phyloP scores from a whole-genome alignment of 768 basidiomycete genomes.

The Rhizopogon vulgaris region DNA sequence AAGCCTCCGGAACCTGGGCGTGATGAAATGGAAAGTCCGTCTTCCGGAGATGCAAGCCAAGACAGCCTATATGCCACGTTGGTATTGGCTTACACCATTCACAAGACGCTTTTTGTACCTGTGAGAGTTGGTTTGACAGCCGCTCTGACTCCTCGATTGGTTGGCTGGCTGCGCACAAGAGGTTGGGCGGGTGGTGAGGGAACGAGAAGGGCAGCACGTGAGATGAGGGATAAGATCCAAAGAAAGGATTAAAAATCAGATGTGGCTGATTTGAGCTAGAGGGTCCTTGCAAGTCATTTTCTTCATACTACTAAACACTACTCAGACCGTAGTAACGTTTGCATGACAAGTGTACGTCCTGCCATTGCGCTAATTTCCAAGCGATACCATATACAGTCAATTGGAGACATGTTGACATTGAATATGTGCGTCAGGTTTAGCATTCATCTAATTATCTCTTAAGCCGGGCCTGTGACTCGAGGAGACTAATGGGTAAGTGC shows the following conservation, averaged over 20 bases:
- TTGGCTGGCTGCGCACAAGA: conserved; percentile 70
- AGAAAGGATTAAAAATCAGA: background rate
- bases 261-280: background rate
- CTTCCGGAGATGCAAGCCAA: conserved; percentile 34
- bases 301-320: background rate
- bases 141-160: conserved; percentile 78
- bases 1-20: conserved; percentile 60
- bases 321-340: background rate
- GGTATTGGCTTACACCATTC: conserved; percentile 88
- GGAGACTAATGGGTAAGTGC: too few relatives aligned
- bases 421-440: too few relatives aligned
- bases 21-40: conserved; percentile 51
- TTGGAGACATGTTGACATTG: background rate
- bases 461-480: too few relatives aligned
- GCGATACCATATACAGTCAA: background rate
- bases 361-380: background rate
- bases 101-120: conserved; percentile 92
- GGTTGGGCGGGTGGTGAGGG: conserved; percentile 83
- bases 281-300: background rate
- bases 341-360: background rate
- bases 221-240: conserved; percentile 31
- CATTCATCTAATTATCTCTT: background rate
- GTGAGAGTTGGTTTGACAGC: conserved; percentile 86
- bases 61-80: conserved; percentile 90
- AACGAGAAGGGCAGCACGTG: conserved; percentile 52